Conservation (phyloP, 2,329 filamentous ascomycete species). For the Penicillium sp. region DNA sequence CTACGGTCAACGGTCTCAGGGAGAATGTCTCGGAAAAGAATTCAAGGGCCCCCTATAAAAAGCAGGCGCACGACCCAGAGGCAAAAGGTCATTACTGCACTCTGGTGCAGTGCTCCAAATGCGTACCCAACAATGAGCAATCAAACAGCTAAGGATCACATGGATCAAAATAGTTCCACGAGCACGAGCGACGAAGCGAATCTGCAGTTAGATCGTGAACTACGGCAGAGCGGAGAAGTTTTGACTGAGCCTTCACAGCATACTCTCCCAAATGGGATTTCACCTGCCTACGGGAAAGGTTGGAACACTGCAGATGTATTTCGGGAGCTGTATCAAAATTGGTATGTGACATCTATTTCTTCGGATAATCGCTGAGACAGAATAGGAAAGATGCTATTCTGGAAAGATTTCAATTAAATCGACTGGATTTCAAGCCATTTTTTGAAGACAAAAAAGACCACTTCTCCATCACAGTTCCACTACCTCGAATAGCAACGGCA, state of each 20-base stretch:
- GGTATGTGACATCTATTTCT: background rate
- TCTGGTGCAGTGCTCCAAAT: background rate
- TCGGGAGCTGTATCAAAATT: slow-evolving; percentile 1
- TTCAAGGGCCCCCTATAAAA: background rate
- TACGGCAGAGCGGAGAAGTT: background rate
- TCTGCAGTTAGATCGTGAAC: background rate
- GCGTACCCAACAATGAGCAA: background rate
- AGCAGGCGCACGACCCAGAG: background rate
- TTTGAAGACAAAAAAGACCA: slow-evolving; percentile 4
- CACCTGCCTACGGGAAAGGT: slow-evolving; percentile 2
- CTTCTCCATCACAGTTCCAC: slow-evolving; percentile 2
- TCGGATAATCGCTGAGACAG: background rate
- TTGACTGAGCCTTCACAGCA: background rate
- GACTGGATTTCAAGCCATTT: slow-evolving; percentile 3
- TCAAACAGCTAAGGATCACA: background rate
- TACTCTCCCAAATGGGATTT: background rate
- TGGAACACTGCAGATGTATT: slow-evolving; percentile 2
- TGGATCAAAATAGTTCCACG: background rate
- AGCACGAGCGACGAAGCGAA: slow-evolving; percentile 1
- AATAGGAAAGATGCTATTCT: slow-evolving; percentile 8
- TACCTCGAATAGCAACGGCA: background rate
- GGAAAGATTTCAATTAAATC: slow-evolving; percentile 6
- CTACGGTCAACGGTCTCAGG: background rate
- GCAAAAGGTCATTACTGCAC: background rate
- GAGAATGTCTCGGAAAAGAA: background rate